Evolutionary conservation across 2,329 filamentous ascomycete genomes (phyloP).

Genomic region (Sporothrix schenckii): DNA sequence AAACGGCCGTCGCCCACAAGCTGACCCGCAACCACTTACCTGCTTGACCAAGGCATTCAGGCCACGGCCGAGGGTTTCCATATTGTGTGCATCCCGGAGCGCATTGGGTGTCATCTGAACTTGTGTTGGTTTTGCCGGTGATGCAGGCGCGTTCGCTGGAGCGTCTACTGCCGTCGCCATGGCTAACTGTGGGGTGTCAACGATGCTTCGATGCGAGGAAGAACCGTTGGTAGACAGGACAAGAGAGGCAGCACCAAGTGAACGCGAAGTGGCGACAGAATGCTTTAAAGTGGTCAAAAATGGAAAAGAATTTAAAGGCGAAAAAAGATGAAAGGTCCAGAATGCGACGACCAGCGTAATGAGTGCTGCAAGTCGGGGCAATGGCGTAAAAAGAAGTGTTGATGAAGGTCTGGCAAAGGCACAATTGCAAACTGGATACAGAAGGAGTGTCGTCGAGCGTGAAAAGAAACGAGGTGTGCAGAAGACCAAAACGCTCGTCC

Average conservation of each 20-base stretch:
- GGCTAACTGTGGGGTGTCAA: background rate
- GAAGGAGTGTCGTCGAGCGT: background rate
- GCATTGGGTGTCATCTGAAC: slow-evolving; percentile 2
- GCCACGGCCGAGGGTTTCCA: slow-evolving; percentile 67
- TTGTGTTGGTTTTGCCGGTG: slow-evolving; percentile 5
- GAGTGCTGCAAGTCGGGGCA: background rate
- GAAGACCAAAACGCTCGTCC: background rate
- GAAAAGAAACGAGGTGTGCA: slow-evolving; percentile 1
- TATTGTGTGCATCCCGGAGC: slow-evolving; percentile 59
- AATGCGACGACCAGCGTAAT: background rate
- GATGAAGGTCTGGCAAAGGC: background rate
- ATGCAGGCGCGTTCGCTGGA: slow-evolving; percentile 4
- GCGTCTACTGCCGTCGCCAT: slow-evolving; percentile 19
- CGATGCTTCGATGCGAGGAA: background rate
- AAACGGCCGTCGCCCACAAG: too few relatives aligned
- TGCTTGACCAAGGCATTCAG: slow-evolving; percentile 69
- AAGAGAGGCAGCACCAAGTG: background rate
- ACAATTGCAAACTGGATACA: background rate
- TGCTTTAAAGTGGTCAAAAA: background rate
- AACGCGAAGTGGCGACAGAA: slow-evolving; percentile 15
- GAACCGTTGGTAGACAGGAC: background rate
- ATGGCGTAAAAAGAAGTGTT: background rate
- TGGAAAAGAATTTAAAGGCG: background rate
- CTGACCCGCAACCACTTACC: slow-evolving; percentile 49
- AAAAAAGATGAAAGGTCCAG: background rate